phyloP scores from a whole-genome alignment of 2,329 filamentous ascomycete species.

The Thielaviopsis musarum region DNA sequence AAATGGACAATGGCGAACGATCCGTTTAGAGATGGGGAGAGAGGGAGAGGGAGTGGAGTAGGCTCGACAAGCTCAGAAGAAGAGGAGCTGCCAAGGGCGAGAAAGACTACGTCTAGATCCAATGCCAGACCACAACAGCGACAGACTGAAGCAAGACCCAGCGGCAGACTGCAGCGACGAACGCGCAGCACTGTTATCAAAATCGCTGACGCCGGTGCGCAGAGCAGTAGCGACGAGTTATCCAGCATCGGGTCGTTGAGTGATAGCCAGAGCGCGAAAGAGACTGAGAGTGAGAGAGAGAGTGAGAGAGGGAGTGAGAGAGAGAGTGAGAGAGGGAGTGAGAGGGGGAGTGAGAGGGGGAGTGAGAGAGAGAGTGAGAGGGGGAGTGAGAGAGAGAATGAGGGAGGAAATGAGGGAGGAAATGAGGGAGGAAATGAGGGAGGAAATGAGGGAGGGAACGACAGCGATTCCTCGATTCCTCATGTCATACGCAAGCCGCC shows the following conservation, averaged over 20 bases:
- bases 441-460: background rate
- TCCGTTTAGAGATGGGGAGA: background rate
- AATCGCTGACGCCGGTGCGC: too few species aligned
- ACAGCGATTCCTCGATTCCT: background rate
- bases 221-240: too few species aligned
- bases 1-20: constrained; percentile 1
- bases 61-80: too few species aligned
- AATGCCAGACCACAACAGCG: too few species aligned
- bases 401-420: too few species aligned
- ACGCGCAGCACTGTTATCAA: too few species aligned
- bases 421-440: background rate
- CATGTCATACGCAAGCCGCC: too few species aligned
- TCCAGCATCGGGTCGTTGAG: too few species aligned
- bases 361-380: background rate
- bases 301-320: background rate
- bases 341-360: background rate
- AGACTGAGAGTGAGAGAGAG: background rate
- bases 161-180: too few species aligned
- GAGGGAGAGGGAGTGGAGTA: background rate
- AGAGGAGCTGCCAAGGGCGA: background rate
- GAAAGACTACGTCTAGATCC: too few species aligned
- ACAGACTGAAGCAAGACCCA: too few species aligned
- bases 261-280: background rate
- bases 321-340: background rate
- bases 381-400: background rate